These are phyloP conservation scores for Hygrocybe coccinea DNA, from an alignment of 768 basidiomycete genomes.

Conservation along the genomic window DNA sequence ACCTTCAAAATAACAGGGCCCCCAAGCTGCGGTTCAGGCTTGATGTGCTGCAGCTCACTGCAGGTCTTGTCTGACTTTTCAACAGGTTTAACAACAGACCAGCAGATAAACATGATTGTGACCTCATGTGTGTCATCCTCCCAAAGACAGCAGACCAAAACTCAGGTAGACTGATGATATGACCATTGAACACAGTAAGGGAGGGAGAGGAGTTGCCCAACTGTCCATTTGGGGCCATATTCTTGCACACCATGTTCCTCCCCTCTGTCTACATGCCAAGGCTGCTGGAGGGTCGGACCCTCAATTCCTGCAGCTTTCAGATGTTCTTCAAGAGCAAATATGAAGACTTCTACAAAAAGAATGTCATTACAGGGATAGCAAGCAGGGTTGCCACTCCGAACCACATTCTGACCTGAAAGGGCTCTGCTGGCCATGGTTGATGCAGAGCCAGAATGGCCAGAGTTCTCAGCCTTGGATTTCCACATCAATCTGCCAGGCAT, in stretches of 20 bases:
- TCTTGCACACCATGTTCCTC: not conserved
- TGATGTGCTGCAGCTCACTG: not conserved
- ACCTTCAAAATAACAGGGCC: not conserved
- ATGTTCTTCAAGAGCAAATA: too few species aligned
- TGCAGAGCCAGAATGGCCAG: too few species aligned
- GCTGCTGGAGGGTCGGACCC: too few species aligned
- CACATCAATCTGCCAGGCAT: not conserved
- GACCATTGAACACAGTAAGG: not conserved
- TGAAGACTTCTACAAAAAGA: too few species aligned
- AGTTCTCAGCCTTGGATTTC: too few species aligned
- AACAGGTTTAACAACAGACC: not conserved
- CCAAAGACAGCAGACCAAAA: not conserved
- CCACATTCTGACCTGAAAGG: too few species aligned
- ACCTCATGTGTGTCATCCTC: not conserved
- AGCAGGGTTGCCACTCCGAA: too few species aligned
- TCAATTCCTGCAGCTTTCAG: too few species aligned
- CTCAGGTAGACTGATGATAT: not conserved
- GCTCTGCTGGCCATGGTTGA: too few species aligned
- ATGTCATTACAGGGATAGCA: too few species aligned
- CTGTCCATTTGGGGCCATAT: not conserved
- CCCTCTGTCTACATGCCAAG: too few species aligned
- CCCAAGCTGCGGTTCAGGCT: not conserved
- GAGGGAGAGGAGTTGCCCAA: not conserved
- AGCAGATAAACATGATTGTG: not conserved
- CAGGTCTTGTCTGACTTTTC: not conserved